Evolutionary conservation across 805 yeast genomes (phyloP), one percentile per base, ranked within the genome.

Genomic region (Nakazawaea sp.): DNA sequence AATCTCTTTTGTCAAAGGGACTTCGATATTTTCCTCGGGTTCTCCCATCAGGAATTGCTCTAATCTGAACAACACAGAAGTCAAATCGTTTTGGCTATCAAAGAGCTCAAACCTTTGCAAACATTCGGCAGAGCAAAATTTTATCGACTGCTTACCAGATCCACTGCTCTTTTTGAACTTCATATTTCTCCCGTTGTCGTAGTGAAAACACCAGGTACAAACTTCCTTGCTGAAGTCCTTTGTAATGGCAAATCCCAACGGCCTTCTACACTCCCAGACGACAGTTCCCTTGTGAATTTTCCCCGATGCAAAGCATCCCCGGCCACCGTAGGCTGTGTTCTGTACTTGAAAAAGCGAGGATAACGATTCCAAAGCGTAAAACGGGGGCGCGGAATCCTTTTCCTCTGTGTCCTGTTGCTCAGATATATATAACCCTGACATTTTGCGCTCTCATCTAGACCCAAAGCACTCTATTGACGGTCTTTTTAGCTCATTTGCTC

Each of bases 181-280:
- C 57, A 74, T 56, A 27, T 59, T 57, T 24, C 53, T 57, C 0
- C 82, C 81, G 43, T 62, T 51, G 23, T 60, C 62, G 44, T 75
- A 79, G 2, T 44, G 37, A 47, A 65, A 75, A 45, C 87, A 79
- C 42, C 50, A 47, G 6, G 69, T 61, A 50, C 87, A 79, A 2
- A 75, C 81, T 46, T 79, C 86, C 44, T 76, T 78, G 34, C 72
- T 66, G 51, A 75, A 78, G 4, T 75, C 76, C 41, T 66, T 61
- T 13, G 64, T 53, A 3, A 78, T 61, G 1, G 73, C 61, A 12
- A 66, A 57, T 8, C 80, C 69, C 27, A 74, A 52, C 1, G 79
- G 76, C 2, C 51, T 38, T 3, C 49, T 42, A 13, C 72, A 67
- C 7, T 32, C 40, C 27, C 71, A 56, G 4, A 79, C 55, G 1